Conservation (phyloP, 1,284 basidiomycete genomes). For the Tilletiaria anomala region DNA sequence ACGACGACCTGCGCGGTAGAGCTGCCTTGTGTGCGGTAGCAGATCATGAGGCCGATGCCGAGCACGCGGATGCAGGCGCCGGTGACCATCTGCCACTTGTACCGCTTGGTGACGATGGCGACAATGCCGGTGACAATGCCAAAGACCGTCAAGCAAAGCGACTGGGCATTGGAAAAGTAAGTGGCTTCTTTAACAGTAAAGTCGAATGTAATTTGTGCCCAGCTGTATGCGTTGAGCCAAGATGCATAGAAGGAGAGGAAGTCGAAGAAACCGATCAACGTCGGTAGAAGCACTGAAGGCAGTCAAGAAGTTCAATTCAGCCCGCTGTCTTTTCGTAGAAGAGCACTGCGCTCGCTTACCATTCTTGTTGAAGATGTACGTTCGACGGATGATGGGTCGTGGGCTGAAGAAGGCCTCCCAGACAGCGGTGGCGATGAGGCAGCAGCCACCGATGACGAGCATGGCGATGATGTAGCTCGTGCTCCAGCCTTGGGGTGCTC, state of each 20-base stretch:
- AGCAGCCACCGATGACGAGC: slow-evolving; percentile 25
- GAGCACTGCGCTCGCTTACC: not conserved
- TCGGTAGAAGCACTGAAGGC: slow-evolving; percentile 19
- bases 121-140: slow-evolving; percentile 30
- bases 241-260: slow-evolving; percentile 30
- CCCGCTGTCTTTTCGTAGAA: not conserved
- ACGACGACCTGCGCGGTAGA: slow-evolving; percentile 30
- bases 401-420: slow-evolving; percentile 24
- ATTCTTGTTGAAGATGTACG: slow-evolving; percentile 32
- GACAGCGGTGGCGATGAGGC: slow-evolving; percentile 15
- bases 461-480: slow-evolving; percentile 32
- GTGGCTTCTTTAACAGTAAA: slow-evolving; percentile 9
- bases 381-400: slow-evolving; percentile 24
- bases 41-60: slow-evolving; percentile 35
- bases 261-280: slow-evolving; percentile 34
- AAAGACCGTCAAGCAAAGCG: slow-evolving; percentile 28
- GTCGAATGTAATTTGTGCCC: slow-evolving; percentile 14
- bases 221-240: slow-evolving; percentile 24
- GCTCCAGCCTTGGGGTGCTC: slow-evolving; percentile 16
- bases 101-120: slow-evolving; percentile 24
- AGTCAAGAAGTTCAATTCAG: not conserved
- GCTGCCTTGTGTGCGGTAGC: slow-evolving; percentile 20
- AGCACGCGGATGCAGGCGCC: slow-evolving; percentile 28
- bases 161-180: slow-evolving; percentile 34
- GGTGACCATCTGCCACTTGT: slow-evolving; percentile 27